Conservation (phyloP, 2,329 filamentous ascomycete species). For the Penicillium sumatraense region DNA sequence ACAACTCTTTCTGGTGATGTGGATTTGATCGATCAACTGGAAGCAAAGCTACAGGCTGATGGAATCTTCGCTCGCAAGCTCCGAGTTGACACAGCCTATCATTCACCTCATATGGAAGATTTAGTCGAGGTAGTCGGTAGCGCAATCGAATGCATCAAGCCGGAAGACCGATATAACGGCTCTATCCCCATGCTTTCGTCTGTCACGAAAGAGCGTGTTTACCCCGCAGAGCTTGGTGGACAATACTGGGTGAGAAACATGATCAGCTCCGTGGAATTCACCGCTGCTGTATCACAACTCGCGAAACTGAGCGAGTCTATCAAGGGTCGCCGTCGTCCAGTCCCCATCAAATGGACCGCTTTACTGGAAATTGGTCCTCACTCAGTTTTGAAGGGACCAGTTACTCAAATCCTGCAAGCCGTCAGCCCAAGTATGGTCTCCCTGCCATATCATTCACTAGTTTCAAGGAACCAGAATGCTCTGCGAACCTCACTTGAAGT, state of each 20-base stretch:
- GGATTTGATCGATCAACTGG: slow-evolving; percentile 50
- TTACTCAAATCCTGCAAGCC: slow-evolving; percentile 23
- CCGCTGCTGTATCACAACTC: slow-evolving; percentile 21
- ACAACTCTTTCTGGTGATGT: slow-evolving; percentile 59
- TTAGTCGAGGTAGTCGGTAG: slow-evolving; percentile 17
- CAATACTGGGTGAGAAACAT: slow-evolving; percentile 32
- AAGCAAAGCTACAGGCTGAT: slow-evolving; percentile 47
- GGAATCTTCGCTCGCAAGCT: slow-evolving; percentile 25
- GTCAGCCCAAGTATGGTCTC: slow-evolving; percentile 7
- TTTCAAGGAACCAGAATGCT: slow-evolving; percentile 16
- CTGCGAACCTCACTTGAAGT: slow-evolving; percentile 5
- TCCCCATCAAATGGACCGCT: slow-evolving; percentile 16
- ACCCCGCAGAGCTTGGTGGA: slow-evolving; percentile 17
- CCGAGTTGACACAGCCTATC: slow-evolving; percentile 29
- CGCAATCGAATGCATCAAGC: slow-evolving; percentile 19
- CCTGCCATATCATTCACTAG: slow-evolving; percentile 11
- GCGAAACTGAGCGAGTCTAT: slow-evolving; percentile 14
- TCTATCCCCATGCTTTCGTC: slow-evolving; percentile 28
- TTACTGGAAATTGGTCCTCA: slow-evolving; percentile 38
- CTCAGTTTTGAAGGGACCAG: slow-evolving; percentile 29
- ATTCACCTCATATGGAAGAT: slow-evolving; percentile 27
- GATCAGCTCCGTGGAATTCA: slow-evolving; percentile 28
- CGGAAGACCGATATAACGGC: slow-evolving; percentile 10
- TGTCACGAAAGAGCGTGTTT: slow-evolving; percentile 28
- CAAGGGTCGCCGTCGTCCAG: slow-evolving; percentile 17